Evolutionary conservation across 805 yeast species (phyloP).

Genomic region (Pichia thaimueangensis): DNA sequence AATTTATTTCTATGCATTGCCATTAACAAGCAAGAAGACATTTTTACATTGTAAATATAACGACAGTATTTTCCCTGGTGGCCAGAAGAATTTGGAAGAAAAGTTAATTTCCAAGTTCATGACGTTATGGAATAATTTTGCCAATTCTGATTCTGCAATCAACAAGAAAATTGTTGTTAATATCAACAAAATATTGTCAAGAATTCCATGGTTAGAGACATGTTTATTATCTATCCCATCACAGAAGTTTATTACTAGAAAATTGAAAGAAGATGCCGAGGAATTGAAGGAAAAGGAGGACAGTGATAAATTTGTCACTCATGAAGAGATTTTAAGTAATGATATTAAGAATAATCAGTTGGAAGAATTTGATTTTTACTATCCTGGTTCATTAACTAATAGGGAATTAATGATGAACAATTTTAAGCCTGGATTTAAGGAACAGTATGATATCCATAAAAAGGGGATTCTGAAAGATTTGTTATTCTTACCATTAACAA

Average conservation of each 20-base stretch:
- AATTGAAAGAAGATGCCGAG: conserved; percentile 29
- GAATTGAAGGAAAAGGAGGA: too few relatives aligned
- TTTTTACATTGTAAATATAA: conserved; percentile 66
- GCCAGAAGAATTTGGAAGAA: conserved; percentile 31
- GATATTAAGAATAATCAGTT: conserved; percentile 24
- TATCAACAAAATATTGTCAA: conserved; percentile 47
- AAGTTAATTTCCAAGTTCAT: conserved; percentile 43
- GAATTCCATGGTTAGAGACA: conserved; percentile 76
- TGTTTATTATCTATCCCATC: conserved; percentile 74
- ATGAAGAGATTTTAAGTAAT: conserved; percentile 10
- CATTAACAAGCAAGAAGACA: conserved; percentile 56
- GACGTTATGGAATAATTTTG: conserved; percentile 58
- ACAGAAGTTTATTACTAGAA: conserved; percentile 48
- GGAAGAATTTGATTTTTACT: conserved; percentile 40
- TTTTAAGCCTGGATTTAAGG: conserved; percentile 35
- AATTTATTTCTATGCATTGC: conserved; percentile 63
- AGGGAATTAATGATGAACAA: conserved; percentile 30
- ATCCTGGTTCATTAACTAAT: conserved; percentile 37
- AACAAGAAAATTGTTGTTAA: conserved; percentile 53
- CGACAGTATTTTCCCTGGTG: conserved; percentile 27
- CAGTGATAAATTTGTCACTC: conserved; percentile 4
- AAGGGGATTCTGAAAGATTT: conserved; percentile 49
- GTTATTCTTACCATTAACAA: conserved; percentile 63
- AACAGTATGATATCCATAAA: conserved; percentile 46
- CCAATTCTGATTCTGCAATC: conserved; percentile 44